Evolutionary conservation across 2,329 filamentous ascomycete species (phyloP).

Genomic region (Talaromyces sp.): DNA sequence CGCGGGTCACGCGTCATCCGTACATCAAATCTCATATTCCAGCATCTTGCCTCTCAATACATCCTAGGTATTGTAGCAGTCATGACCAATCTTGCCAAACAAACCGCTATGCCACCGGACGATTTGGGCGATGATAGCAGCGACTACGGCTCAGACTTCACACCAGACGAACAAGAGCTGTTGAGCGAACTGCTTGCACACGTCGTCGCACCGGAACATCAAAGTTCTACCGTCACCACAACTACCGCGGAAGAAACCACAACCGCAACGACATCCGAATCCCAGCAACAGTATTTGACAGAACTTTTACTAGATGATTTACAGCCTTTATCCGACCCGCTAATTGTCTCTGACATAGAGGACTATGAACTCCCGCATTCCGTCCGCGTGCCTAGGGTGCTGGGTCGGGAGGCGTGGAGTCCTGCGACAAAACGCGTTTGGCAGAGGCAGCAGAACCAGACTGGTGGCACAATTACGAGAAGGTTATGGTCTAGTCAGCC

Average conservation of each 20-base stretch:
- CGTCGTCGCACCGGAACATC: conserved; percentile 27
- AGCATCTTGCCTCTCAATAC: background rate
- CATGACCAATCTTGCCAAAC: background rate
- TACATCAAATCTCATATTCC: background rate
- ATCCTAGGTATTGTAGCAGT: background rate
- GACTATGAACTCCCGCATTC: conserved; percentile 38
- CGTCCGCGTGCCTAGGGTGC: conserved; percentile 39
- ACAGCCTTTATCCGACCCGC: conserved; percentile 22
- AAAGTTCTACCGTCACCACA: background rate
- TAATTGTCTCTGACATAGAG: conserved; percentile 40
- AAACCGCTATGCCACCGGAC: background rate
- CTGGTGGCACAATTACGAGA: background rate
- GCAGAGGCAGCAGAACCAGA: conserved; percentile 20
- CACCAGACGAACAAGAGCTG: conserved; percentile 54
- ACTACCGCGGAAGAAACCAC: conserved; percentile 21
- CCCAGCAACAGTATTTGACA: conserved; percentile 18
- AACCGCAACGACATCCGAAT: conserved; percentile 16
- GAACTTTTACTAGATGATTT: conserved; percentile 17
- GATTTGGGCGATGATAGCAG: conserved; percentile 35
- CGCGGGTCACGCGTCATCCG: conserved; percentile 13
- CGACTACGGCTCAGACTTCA: conserved; percentile 64
- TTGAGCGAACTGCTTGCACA: conserved; percentile 51
- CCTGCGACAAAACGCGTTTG: conserved; percentile 25
- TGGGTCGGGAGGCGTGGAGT: conserved; percentile 38
- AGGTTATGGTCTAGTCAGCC: conserved; percentile 22